Conservation (phyloP, 495 filamentous ascomycete species). For the Jackrogersella multiformis region DNA sequence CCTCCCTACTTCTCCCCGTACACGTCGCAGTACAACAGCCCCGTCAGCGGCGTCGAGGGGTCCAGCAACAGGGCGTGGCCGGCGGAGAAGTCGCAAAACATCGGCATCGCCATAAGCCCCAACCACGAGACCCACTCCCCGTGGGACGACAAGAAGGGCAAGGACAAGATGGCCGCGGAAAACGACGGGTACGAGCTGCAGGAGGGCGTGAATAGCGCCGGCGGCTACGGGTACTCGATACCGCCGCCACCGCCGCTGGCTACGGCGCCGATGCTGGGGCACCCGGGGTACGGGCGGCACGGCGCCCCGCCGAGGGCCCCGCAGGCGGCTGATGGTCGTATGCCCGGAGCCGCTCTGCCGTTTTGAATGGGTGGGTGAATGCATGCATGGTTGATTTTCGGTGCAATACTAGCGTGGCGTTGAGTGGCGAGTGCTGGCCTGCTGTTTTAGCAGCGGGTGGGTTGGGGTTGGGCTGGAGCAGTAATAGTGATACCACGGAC, state of each 20-base stretch:
- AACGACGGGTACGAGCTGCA: conserved; percentile 47
- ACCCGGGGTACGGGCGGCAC: conserved; percentile 46
- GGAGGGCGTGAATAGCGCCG: conserved; percentile 42
- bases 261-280: conserved; percentile 37
- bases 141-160: conserved; percentile 44
- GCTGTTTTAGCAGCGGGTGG: neutral
- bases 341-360: neutral
- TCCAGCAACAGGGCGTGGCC: conserved; percentile 43
- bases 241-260: conserved; percentile 5
- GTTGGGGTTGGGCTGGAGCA: neutral
- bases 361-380: neutral
- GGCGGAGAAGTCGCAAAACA: conserved; percentile 37
- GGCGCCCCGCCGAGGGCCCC: conserved; percentile 12
- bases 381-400: neutral
- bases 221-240: conserved; percentile 19
- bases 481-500: conserved; percentile 17
- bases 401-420: conserved; percentile 41
- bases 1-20: conserved; percentile 62
- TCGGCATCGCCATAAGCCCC: conserved; percentile 44
- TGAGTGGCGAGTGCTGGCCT: conserved; percentile 1
- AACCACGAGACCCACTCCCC: conserved; percentile 26
- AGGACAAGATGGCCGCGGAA: conserved; percentile 28
- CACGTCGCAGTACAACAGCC: conserved; percentile 57
- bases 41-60: conserved; percentile 51
- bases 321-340: neutral